Conservation (phyloP, 257 asterid species). For the Jacaranda mimosifolia region DNA sequence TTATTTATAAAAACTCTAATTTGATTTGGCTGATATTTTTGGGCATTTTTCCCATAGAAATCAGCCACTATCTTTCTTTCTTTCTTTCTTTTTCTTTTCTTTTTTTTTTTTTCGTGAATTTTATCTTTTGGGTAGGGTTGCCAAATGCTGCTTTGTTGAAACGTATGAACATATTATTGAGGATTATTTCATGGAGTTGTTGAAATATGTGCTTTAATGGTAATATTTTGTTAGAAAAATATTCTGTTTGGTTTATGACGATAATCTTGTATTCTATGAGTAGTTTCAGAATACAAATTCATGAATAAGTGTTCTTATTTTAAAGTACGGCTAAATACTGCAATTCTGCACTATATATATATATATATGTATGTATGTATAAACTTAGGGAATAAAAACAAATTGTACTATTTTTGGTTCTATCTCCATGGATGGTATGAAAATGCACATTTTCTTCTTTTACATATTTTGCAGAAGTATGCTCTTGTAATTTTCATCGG, state of each 20-base stretch:
- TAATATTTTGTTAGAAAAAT: not conserved
- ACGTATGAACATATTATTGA: not conserved
- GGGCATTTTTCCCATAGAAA: too few relatives aligned
- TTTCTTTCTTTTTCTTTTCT: not conserved
- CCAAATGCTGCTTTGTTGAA: too few relatives aligned
- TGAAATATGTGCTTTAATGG: not conserved
- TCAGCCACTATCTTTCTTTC: too few relatives aligned
- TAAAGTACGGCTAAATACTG: not conserved
- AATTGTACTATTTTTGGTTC: not conserved
- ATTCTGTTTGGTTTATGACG: not conserved
- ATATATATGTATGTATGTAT: not conserved
- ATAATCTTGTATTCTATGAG: not conserved
- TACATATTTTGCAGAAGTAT: not conserved
- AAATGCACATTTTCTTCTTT: not conserved
- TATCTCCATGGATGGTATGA: not conserved
- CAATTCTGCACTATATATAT: not conserved
- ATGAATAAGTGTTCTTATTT: not conserved
- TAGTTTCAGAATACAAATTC: not conserved
- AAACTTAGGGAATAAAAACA: not conserved
- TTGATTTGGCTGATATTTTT: not conserved
- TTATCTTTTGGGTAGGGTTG: not conserved
- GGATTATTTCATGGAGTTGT: not conserved
- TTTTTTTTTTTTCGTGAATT: not conserved
- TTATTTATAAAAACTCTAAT: not conserved
- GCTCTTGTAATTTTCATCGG: constrained; percentile 1